Conservation (phyloP, 2,329 filamentous ascomycete species). For the Monilinia laxa region DNA sequence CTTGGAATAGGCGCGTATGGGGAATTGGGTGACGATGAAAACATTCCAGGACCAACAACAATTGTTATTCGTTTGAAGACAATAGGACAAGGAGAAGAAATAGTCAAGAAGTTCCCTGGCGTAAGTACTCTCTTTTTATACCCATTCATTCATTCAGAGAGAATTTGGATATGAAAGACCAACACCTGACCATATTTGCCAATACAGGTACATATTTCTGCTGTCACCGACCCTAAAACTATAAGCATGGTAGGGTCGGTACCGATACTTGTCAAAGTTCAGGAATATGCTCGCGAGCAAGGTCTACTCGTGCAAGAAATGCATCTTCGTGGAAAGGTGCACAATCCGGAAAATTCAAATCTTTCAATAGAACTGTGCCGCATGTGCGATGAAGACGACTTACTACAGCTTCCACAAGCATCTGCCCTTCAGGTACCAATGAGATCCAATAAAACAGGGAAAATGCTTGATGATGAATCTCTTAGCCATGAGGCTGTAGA, state of each 20-base stretch:
- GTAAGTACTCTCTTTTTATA: not conserved
- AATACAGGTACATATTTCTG: conserved; percentile 8
- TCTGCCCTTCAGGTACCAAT: not conserved
- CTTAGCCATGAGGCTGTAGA: conserved; percentile 11
- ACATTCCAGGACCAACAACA: conserved; percentile 15
- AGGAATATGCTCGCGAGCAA: conserved; percentile 16
- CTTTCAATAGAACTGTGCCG: conserved; percentile 16
- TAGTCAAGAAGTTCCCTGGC: conserved; percentile 17
- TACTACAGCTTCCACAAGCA: not conserved
- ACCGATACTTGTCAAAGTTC: conserved; percentile 5
- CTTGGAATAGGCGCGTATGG: conserved; percentile 25
- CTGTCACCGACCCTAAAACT: conserved; percentile 23
- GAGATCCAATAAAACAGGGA: conserved; percentile 15
- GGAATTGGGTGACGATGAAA: conserved; percentile 24
- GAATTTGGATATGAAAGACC: fast-evolving
- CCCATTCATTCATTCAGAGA: not conserved
- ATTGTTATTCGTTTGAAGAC: conserved; percentile 23
- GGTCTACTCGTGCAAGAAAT: conserved; percentile 23
- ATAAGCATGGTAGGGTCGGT: conserved; percentile 24
- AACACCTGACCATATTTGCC: not conserved
- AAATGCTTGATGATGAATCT: not conserved
- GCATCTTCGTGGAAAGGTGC: conserved; percentile 26
- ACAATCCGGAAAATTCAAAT: conserved; percentile 25
- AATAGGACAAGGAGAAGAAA: conserved; percentile 23
- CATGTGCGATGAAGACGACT: not conserved